A percentile compares a stretch with the other conserved stretches of the same genome.
phyloP scores from a whole-genome alignment of 805 yeast genomes.

The Sungouiella thailandica region DNA sequence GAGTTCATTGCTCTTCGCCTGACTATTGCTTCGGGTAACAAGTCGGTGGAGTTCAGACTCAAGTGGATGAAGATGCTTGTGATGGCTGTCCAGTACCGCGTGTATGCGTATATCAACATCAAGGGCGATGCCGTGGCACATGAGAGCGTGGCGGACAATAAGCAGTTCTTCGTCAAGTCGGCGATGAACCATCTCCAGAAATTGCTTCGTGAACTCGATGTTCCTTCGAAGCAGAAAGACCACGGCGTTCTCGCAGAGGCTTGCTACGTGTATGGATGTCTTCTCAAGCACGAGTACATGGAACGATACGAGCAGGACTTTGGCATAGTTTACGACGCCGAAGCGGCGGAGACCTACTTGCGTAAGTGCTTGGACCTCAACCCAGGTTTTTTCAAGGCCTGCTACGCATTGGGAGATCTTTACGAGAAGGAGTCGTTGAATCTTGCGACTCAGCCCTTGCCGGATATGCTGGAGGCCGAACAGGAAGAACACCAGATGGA shows the following conservation, averaged over 20 bases:
- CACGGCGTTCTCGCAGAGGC: constrained; percentile 24
- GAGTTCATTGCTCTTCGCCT: constrained; percentile 30
- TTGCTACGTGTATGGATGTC: constrained; percentile 33
- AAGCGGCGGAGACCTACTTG: constrained; percentile 26
- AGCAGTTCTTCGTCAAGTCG: constrained; percentile 34
- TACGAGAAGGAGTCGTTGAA: constrained; percentile 26
- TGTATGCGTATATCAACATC: constrained; percentile 38
- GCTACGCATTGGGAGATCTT: constrained; percentile 36
- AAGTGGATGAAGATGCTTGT: constrained; percentile 41
- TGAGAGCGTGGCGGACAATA: constrained; percentile 27
- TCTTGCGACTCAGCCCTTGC: too few species aligned
- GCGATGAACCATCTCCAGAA: constrained; percentile 33
- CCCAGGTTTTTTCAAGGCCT: constrained; percentile 28
- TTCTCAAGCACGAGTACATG: constrained; percentile 32
- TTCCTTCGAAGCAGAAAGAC: constrained; percentile 11
- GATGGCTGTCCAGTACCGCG: constrained; percentile 32
- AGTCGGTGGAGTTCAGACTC: constrained; percentile 35
- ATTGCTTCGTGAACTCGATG: constrained; percentile 27
- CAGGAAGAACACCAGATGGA: too few species aligned
- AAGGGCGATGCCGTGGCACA: constrained; percentile 33
- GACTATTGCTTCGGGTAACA: constrained; percentile 38
- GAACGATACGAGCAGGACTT: constrained; percentile 32
- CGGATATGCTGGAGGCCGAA: too few species aligned
- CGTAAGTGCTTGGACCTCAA: constrained; percentile 28
- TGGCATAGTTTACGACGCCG: constrained; percentile 25